phyloP scores from a whole-genome alignment of 2,329 filamentous ascomycete species.

The Davidsoniella australis region DNA sequence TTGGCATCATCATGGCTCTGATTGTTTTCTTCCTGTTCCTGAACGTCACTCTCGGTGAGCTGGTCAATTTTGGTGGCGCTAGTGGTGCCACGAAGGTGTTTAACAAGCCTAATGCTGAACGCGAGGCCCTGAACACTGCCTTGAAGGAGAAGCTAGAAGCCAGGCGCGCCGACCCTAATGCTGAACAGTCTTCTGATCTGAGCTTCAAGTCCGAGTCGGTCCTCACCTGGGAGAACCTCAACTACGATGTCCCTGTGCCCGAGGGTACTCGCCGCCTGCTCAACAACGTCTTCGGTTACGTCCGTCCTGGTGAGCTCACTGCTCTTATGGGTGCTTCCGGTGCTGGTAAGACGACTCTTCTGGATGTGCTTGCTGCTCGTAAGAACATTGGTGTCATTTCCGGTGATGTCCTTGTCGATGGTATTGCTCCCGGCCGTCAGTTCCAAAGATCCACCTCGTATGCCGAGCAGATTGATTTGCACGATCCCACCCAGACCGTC shows the following conservation, averaged over 20 bases:
- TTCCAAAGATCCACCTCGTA: conserved; percentile 47
- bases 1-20: conserved; percentile 61
- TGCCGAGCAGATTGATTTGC: conserved; percentile 44
- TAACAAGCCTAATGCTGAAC: conserved; percentile 55
- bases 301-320: conserved; percentile 59
- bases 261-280: conserved; percentile 39
- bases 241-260: conserved; percentile 52
- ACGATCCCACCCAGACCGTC: conserved; percentile 44
- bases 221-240: conserved; percentile 77
- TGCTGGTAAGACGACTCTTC: conserved; percentile 73
- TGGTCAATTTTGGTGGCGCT: conserved; percentile 53
- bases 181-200: conserved; percentile 30
- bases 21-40: conserved; percentile 59
- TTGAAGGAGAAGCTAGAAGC: conserved; percentile 42
- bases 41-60: conserved; percentile 65
- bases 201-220: conserved; percentile 44
- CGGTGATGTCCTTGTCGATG: conserved; percentile 41
- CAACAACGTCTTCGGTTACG: conserved; percentile 45
- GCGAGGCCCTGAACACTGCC: conserved; percentile 45
- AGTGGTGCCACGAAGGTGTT: conserved; percentile 68
- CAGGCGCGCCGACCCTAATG: conserved; percentile 26
- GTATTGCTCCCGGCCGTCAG: conserved; percentile 36
- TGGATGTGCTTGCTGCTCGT: conserved; percentile 53
- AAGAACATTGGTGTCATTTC: conserved; percentile 45
- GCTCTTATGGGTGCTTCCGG: conserved; percentile 70